Conservation (phyloP, 164 flowering plant species). For the Umbellularia californica region DNA sequence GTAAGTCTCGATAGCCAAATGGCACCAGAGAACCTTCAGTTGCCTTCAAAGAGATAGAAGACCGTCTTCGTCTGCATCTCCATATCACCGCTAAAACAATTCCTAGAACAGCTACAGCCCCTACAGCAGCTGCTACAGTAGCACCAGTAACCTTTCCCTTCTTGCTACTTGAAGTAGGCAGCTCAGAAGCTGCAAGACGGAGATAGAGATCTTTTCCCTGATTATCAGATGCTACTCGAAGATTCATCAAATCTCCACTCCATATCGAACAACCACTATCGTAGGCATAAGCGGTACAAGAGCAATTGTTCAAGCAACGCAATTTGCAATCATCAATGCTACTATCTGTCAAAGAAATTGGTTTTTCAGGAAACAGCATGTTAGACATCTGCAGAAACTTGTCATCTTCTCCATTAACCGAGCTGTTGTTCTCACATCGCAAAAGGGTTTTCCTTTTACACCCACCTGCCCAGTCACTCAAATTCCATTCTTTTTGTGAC, state of each 20-base stretch:
- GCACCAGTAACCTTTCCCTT: slow-evolving; percentile 12
- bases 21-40: slow-evolving; percentile 34
- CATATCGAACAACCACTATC: slow-evolving; percentile 13
- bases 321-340: slow-evolving; percentile 11
- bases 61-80: slow-evolving; percentile 16
- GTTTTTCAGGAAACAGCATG: slow-evolving; percentile 13
- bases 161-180: neutral
- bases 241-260: slow-evolving; percentile 8
- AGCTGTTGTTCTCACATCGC: slow-evolving; percentile 14
- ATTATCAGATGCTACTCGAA: neutral
- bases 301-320: slow-evolving; percentile 19
- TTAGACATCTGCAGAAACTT: neutral
- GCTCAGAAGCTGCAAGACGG: slow-evolving; percentile 9
- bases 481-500: slow-evolving; percentile 13
- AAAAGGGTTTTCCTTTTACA: slow-evolving; percentile 20
- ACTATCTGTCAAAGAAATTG: neutral
- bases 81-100: slow-evolving; percentile 15
- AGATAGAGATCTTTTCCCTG: neutral
- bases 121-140: slow-evolving; percentile 21
- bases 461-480: slow-evolving; percentile 18
- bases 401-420: neutral
- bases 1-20: slow-evolving; percentile 36
- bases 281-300: slow-evolving; percentile 22
- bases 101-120: slow-evolving; percentile 9
- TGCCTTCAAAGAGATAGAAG: slow-evolving; percentile 8